These are phyloP conservation scores for Nymphaea thermarum DNA, from an alignment of 164 flowering plant species.

Conservation along the genomic window DNA sequence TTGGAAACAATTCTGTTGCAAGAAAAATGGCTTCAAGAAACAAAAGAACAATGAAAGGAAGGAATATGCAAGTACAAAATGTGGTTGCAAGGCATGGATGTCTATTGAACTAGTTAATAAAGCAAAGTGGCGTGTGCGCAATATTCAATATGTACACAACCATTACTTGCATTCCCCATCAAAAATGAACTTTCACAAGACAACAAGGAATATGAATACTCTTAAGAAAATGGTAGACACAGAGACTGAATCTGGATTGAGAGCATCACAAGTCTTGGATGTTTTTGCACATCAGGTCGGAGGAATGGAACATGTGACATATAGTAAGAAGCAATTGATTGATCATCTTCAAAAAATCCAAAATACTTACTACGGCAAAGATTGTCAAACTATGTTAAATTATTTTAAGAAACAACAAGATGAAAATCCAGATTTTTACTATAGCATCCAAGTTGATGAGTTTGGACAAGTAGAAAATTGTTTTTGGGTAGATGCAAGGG, in stretches of 20 bases:
- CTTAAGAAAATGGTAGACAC: too few species aligned
- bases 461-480: conserved; percentile 1
- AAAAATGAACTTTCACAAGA: not conserved
- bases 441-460: conserved; percentile 5
- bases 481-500: conserved; percentile 6
- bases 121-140: not conserved
- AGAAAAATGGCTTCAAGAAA: not conserved
- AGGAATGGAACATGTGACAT: too few species aligned
- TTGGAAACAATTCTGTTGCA: not conserved
- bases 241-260: too few species aligned
- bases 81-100: not conserved
- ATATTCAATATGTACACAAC: not conserved
- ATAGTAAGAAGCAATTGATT: too few species aligned
- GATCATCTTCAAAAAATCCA: too few species aligned
- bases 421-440: conserved; percentile 1
- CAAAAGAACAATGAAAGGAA: not conserved
- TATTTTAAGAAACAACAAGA: conserved; percentile 2
- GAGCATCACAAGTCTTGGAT: too few species aligned
- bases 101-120: too few species aligned
- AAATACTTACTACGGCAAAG: not conserved
- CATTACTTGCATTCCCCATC: not conserved
- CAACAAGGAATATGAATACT: not conserved
- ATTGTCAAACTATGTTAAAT: not conserved
- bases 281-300: too few species aligned
- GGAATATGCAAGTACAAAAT: not conserved